These are phyloP conservation scores for Akanthomyces muscarius DNA, from an alignment of 2,329 filamentous ascomycete species.

Conservation along the genomic window DNA sequence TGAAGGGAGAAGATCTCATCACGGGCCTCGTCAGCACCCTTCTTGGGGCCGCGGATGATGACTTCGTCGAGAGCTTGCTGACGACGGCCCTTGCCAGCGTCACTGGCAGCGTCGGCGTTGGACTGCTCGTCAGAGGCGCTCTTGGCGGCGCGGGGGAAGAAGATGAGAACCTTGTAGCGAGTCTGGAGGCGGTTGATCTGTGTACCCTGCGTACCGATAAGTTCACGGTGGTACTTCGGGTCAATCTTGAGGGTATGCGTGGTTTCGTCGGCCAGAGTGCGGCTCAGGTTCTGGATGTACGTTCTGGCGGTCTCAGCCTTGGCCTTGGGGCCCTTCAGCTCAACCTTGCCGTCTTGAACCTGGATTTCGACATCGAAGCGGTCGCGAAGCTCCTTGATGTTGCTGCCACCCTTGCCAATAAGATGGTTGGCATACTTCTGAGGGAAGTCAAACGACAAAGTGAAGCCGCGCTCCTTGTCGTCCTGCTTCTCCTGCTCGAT, in stretches of 20 bases:
- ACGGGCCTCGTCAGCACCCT: slow-evolving; percentile 85
- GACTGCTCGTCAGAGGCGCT: slow-evolving; percentile 63
- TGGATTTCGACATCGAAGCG: slow-evolving; percentile 73
- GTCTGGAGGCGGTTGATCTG: slow-evolving; percentile 91
- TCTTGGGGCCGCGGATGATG: slow-evolving; percentile 83
- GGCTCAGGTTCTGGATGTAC: slow-evolving; percentile 74
- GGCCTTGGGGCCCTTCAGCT: slow-evolving; percentile 91
- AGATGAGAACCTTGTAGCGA: slow-evolving; percentile 89
- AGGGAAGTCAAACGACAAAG: slow-evolving; percentile 83
- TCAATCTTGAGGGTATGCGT: slow-evolving; percentile 86
- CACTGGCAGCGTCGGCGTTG: slow-evolving; percentile 64
- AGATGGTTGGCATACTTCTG: slow-evolving; percentile 90
- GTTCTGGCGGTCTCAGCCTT: slow-evolving; percentile 85
- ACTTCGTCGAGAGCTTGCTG: slow-evolving; percentile 86
- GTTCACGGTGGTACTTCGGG: slow-evolving; percentile 86
- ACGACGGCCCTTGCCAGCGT: slow-evolving; percentile 60
- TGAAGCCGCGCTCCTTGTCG: slow-evolving; percentile 89
- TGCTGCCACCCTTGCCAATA: slow-evolving; percentile 64
- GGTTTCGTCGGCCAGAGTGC: slow-evolving; percentile 85
- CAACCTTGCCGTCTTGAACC: slow-evolving; percentile 88
- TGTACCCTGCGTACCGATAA: slow-evolving; percentile 83
- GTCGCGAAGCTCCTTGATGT: slow-evolving; percentile 62
- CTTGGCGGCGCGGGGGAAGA: slow-evolving; percentile 75
- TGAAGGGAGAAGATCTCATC: slow-evolving; percentile 86
- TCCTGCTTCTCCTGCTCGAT: slow-evolving; percentile 85